phyloP scores from a whole-genome alignment of 306 rosid species.

The Rosa lucieae region DNA sequence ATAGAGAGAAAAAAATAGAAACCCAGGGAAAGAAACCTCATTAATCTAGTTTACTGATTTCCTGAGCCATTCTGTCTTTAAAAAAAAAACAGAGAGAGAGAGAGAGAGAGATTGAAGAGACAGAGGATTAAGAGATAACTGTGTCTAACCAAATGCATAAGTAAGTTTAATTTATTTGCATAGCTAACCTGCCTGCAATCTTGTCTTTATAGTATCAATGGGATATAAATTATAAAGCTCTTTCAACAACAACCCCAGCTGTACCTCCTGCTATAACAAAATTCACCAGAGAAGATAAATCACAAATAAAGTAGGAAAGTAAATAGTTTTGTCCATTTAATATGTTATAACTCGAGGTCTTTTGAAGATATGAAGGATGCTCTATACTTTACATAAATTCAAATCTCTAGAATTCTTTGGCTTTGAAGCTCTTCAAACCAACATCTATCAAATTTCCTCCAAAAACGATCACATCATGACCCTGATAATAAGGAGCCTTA shows the following conservation, averaged over 20 bases:
- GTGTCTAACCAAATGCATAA: background rate
- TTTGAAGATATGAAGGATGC: background rate
- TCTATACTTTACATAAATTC: background rate
- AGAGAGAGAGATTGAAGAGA: background rate
- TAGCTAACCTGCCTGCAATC: conserved; percentile 76
- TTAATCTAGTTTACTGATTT: no score
- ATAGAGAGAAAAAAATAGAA: no score
- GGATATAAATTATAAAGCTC: conserved; percentile 68
- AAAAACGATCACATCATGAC: no score
- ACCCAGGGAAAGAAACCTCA: no score
- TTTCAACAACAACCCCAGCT: conserved; percentile 94
- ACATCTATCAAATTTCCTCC: no score
- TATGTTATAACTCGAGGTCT: background rate
- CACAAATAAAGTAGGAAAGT: conserved; percentile 3
- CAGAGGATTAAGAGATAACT: background rate
- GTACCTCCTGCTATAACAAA: conserved; percentile 58
- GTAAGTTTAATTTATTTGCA: background rate
- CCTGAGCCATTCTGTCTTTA: no score
- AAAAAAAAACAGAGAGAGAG: background rate
- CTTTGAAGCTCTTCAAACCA: no score
- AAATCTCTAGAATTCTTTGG: background rate
- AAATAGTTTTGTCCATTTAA: background rate
- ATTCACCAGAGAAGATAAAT: conserved; percentile 35
- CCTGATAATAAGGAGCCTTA: no score
- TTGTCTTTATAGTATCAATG: conserved; percentile 93